Conservation (phyloP, 148 eudicot species). For the Vaccinium darrowii region DNA sequence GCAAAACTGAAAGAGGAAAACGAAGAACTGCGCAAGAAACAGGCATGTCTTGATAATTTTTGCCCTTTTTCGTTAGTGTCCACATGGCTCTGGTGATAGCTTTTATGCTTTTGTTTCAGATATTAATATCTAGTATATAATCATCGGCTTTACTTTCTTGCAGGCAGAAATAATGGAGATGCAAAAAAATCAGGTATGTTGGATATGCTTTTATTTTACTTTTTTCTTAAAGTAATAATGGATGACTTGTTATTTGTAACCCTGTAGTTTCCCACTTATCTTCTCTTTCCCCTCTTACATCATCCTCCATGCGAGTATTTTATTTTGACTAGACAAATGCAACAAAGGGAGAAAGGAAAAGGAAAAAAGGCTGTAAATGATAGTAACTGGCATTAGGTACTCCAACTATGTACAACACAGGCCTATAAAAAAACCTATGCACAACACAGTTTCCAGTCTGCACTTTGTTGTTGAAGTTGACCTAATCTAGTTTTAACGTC, state of each 20-base stretch:
- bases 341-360: not conserved
- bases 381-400: not conserved
- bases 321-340: not conserved
- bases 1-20: constrained; percentile 77
- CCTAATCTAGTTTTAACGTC: not conserved
- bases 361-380: not conserved
- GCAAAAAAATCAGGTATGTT: constrained; percentile 83
- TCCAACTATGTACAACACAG: not conserved
- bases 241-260: not conserved
- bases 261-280: not conserved
- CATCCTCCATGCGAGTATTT: not conserved
- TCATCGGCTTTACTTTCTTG: constrained; percentile 23
- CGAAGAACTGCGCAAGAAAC: constrained; percentile 61
- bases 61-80: not conserved
- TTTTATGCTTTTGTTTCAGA: not conserved
- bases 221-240: not conserved
- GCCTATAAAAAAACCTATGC: not conserved
- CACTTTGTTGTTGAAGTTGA: not conserved
- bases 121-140: not conserved
- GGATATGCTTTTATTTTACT: not conserved
- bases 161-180: constrained; percentile 73
- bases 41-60: constrained; percentile 36
- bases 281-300: not conserved
- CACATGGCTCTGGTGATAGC: not conserved
- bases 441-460: not conserved